phyloP scores from a whole-genome alignment of 495 filamentous ascomycete species.

The Immersiella caudata region DNA sequence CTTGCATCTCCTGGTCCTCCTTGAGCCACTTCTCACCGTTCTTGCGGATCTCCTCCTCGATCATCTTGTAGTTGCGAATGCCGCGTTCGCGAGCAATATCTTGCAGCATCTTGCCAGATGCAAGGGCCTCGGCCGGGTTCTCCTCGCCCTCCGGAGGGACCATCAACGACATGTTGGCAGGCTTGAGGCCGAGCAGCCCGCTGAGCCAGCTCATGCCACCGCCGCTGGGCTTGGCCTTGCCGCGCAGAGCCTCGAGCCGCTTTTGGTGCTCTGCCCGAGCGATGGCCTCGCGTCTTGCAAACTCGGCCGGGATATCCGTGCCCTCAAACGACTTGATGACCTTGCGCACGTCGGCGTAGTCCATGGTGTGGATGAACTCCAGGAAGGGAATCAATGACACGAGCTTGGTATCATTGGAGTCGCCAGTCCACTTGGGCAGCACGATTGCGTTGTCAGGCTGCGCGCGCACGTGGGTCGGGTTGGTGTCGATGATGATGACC shows the following conservation, averaged over 20 bases:
- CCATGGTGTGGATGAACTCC: slow-evolving; percentile 95
- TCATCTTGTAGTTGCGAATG: slow-evolving; percentile 81
- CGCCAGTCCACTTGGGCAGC: slow-evolving; percentile 84
- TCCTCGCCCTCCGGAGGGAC: slow-evolving; percentile 66
- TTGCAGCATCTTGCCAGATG: slow-evolving; percentile 91
- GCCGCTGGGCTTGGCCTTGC: slow-evolving; percentile 55
- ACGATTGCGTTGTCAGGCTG: slow-evolving; percentile 96
- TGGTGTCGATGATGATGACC: slow-evolving; percentile 89
- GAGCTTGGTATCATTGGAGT: slow-evolving; percentile 77
- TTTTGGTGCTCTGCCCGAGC: slow-evolving; percentile 79
- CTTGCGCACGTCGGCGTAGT: slow-evolving; percentile 77
- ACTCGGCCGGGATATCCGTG: slow-evolving; percentile 82
- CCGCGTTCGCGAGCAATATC: slow-evolving; percentile 91
- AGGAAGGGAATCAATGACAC: slow-evolving; percentile 91
- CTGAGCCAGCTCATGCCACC: slow-evolving; percentile 64
- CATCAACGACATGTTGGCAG: slow-evolving; percentile 55
- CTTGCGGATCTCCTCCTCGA: slow-evolving; percentile 86
- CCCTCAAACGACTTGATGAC: slow-evolving; percentile 88
- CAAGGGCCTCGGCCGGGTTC: slow-evolving; percentile 69
- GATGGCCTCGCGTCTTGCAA: slow-evolving; percentile 81
- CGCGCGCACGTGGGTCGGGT: slow-evolving; percentile 72
- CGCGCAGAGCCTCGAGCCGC: slow-evolving; percentile 69
- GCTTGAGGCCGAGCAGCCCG: slow-evolving; percentile 74
- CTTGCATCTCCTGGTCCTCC: slow-evolving; percentile 74
- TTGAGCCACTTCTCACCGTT: slow-evolving; percentile 93